These are phyloP conservation scores for Esteya vermicola DNA, from an alignment of 2,329 filamentous ascomycete species.

Conservation along the genomic window DNA sequence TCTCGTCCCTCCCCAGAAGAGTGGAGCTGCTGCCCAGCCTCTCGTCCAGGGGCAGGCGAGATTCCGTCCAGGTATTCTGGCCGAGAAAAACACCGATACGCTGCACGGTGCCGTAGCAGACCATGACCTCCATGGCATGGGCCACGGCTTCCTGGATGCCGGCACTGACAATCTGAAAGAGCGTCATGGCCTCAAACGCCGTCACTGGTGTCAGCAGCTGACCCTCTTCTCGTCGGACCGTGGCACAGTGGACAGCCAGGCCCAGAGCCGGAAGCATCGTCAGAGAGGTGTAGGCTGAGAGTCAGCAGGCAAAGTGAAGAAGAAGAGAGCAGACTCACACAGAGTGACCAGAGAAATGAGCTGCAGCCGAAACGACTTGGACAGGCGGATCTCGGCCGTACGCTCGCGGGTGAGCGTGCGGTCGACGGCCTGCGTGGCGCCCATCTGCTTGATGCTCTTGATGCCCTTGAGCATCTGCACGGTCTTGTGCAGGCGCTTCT, in stretches of 20 bases:
- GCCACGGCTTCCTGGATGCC: background rate
- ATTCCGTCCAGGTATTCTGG: background rate
- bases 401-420: background rate
- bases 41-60: background rate
- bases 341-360: background rate
- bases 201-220: background rate
- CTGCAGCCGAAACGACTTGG: background rate
- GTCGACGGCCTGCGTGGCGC: background rate
- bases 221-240: background rate
- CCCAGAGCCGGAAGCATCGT: background rate
- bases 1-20: too few relatives aligned
- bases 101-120: background rate
- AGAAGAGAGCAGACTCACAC: background rate
- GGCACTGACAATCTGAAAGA: background rate
- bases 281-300: background rate
- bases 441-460: constrained; percentile 17
- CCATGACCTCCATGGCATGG: background rate
- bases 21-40: background rate
- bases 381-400: background rate
- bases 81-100: background rate
- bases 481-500: constrained; percentile 13
- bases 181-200: background rate
- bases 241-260: background rate
- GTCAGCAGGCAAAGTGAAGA: too few relatives aligned
- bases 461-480: constrained; percentile 16